A percentile compares a stretch with the other conserved stretches of the same genome.
Conservation (phyloP, 768 basidiomycete species). For the Russula earlei region DNA sequence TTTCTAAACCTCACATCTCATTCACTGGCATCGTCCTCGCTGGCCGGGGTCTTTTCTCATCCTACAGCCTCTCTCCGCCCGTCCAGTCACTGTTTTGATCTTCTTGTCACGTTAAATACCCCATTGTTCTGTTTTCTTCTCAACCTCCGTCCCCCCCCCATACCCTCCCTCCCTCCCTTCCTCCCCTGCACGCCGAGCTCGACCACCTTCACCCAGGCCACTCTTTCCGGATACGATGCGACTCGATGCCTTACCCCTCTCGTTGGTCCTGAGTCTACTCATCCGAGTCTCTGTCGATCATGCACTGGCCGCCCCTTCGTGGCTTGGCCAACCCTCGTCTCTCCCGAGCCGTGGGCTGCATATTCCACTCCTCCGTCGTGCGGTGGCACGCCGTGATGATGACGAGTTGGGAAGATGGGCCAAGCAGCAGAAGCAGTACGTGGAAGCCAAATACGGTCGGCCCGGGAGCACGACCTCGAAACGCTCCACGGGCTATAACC, state of each 20-base stretch:
- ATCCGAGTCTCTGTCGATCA: slow-evolving; percentile 14
- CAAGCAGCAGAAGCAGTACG: slow-evolving; percentile 23
- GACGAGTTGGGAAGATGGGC: slow-evolving; percentile 21
- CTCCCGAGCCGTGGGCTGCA: background rate
- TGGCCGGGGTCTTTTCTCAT: too few relatives aligned
- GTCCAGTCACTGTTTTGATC: too few relatives aligned
- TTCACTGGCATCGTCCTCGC: too few relatives aligned
- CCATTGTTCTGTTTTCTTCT: too few relatives aligned
- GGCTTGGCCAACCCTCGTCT: background rate
- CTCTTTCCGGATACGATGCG: background rate
- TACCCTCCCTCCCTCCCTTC: too few relatives aligned
- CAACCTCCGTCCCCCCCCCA: too few relatives aligned
- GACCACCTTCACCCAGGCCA: background rate
- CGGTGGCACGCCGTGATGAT: slow-evolving; percentile 1
- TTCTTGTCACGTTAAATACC: too few relatives aligned
- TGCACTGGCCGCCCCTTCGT: slow-evolving; percentile 19
- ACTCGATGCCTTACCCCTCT: background rate
- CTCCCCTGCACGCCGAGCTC: too few relatives aligned
- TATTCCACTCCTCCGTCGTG: slow-evolving; percentile 21
- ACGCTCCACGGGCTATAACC: slow-evolving; percentile 23
- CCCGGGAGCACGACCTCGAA: background rate
- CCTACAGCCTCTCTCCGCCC: too few relatives aligned
- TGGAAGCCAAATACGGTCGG: slow-evolving; percentile 26
- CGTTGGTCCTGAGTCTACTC: background rate
- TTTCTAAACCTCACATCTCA: too few relatives aligned